These are phyloP conservation scores for Xylogone sp. DNA, from an alignment of 2,329 filamentous ascomycete species.

Conservation along the genomic window DNA sequence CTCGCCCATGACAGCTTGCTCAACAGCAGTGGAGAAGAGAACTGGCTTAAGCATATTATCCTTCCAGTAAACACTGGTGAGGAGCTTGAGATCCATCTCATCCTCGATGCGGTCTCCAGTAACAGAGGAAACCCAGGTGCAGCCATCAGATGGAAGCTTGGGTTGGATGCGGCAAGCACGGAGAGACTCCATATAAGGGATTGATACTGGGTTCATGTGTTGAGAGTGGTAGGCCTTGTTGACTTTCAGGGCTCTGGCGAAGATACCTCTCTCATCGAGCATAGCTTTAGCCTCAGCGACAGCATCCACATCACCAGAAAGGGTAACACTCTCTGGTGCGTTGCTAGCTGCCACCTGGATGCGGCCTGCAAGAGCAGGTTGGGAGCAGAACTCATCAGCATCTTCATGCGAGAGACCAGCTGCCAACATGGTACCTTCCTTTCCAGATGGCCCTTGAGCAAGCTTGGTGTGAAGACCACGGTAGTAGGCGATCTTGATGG, in stretches of 20 bases:
- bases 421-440: conserved; percentile 48
- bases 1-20: conserved; percentile 8
- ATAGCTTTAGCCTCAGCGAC: conserved; percentile 3
- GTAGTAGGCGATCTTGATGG: conserved; percentile 23
- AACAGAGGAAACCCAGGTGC: not conserved
- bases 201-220: conserved; percentile 8
- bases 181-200: not conserved
- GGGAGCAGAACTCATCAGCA: conserved; percentile 22
- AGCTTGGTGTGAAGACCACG: conserved; percentile 15
- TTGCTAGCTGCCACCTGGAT: conserved; percentile 11
- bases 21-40: conserved; percentile 6
- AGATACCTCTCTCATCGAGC: conserved; percentile 17
- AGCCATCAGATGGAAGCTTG: not conserved
- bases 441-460: not conserved
- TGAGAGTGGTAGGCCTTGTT: conserved; percentile 41
- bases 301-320: conserved; percentile 18
- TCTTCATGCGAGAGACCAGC: conserved; percentile 28
- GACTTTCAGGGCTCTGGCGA: conserved; percentile 34
- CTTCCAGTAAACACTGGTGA: conserved; percentile 5
- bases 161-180: not conserved
- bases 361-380: conserved; percentile 25
- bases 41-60: conserved; percentile 8
- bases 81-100: too few relatives aligned
- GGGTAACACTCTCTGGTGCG: conserved; percentile 14
- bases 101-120: not conserved